phyloP scores from a whole-genome alignment of 1,284 basidiomycete genomes.

The Athelia sp. region DNA sequence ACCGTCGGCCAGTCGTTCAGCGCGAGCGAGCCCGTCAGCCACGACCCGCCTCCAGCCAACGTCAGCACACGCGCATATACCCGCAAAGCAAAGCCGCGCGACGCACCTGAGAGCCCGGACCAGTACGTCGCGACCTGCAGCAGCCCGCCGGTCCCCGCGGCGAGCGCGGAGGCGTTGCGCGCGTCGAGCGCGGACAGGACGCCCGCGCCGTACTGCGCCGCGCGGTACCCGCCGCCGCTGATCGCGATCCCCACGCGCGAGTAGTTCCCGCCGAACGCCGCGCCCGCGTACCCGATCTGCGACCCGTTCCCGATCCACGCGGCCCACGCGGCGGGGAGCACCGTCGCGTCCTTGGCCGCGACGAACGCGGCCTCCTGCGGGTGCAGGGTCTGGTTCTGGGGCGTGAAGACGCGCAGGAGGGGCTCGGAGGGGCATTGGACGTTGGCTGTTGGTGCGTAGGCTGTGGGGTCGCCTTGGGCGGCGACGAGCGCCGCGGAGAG shows the following conservation, averaged over 20 bases:
- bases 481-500: neutral
- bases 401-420: slow-evolving; percentile 48
- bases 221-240: slow-evolving; percentile 55
- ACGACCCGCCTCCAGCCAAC: slow-evolving; percentile 50
- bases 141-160: slow-evolving; percentile 58
- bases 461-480: slow-evolving; percentile 3
- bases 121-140: slow-evolving; percentile 63
- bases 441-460: slow-evolving; percentile 45
- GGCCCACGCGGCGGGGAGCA: slow-evolving; percentile 46
- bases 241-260: slow-evolving; percentile 54
- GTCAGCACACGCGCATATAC: neutral
- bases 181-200: slow-evolving; percentile 55
- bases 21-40: slow-evolving; percentile 53
- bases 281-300: slow-evolving; percentile 45
- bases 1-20: slow-evolving; percentile 56
- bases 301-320: slow-evolving; percentile 55
- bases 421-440: slow-evolving; percentile 45
- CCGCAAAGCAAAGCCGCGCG: neutral
- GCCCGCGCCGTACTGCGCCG: slow-evolving; percentile 57
- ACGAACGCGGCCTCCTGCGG: slow-evolving; percentile 45
- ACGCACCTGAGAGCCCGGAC: slow-evolving; percentile 53
- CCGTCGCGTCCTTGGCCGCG: slow-evolving; percentile 30
- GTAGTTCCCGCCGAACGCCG: slow-evolving; percentile 32
- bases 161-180: slow-evolving; percentile 49
- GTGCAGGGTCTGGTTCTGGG: slow-evolving; percentile 46